Conservation (phyloP, 2,329 filamentous ascomycete species). For the Aspergillus ochraceoroseus region DNA sequence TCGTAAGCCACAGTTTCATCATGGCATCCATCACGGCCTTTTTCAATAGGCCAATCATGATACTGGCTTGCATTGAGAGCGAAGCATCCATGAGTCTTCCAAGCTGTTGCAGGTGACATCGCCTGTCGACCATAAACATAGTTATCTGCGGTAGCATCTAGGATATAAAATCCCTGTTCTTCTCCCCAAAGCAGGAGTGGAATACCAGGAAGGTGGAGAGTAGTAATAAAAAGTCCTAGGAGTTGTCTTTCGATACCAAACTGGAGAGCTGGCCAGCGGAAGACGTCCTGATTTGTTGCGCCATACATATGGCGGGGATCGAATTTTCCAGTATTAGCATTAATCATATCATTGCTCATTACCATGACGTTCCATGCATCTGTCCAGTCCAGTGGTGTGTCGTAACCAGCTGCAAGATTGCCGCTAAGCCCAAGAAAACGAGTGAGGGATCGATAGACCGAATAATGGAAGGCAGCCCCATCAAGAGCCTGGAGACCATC, state of each 20-base stretch:
- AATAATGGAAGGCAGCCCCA: conserved; percentile 59
- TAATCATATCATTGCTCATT: conserved; percentile 56
- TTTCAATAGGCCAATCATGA: conserved; percentile 53
- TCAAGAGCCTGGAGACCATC: conserved; percentile 53
- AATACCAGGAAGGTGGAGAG: conserved; percentile 57
- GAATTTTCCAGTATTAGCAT: conserved; percentile 56
- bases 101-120: conserved; percentile 58
- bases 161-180: conserved; percentile 60
- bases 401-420: conserved; percentile 51
- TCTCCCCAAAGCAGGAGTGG: conserved; percentile 60
- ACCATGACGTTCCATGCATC: conserved; percentile 55
- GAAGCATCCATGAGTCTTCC: conserved; percentile 63
- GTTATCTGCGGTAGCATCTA: conserved; percentile 60
- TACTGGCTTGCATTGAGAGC: conserved; percentile 54
- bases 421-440: conserved; percentile 59
- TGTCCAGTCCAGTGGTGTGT: conserved; percentile 53
- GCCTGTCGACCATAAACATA: conserved; percentile 62
- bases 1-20: conserved; percentile 56
- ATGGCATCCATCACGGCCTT: conserved; percentile 58
- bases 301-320: conserved; percentile 63
- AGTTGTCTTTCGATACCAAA: conserved; percentile 56
- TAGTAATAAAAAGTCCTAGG: conserved; percentile 56
- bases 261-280: conserved; percentile 57
- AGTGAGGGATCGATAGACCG: conserved; percentile 58
- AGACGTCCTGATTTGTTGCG: conserved; percentile 61